Evolutionary conservation across 129 eudicot species (phyloP), one percentile per base, ranked within the genome.

Genomic region (Flaveria ramosissima): DNA sequence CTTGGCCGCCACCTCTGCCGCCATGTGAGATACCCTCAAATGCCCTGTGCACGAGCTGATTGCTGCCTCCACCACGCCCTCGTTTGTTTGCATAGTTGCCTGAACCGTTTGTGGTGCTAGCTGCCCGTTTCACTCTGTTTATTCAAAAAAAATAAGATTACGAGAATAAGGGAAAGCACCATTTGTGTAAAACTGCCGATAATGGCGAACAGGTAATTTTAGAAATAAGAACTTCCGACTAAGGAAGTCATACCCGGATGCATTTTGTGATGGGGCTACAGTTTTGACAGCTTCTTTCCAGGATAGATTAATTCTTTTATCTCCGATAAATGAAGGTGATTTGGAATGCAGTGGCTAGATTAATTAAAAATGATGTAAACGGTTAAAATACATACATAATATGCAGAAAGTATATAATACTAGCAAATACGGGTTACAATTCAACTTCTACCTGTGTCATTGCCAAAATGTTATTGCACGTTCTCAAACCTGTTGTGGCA

Each of bases 391-490:
- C 45, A 14, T 14, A 63, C 0, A 14, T 15, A 27, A 27, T 27
- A 30, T 63, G 15, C 66, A 48, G 69, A 77, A 39, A 77, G 50
- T 2, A 21, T 21, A 50, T 17, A 50, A 2, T 19, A 7, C 39
- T 39, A 32, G 4, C n/a, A 27, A 45, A 20, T 30, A 16, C 23
- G 12, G 45, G 45, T 30, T 62, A 30, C 6, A 19, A 47, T n/a
- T 12, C 43, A 70, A 21, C 55, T n/a, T 56, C 68, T 30, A 93
- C 98, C 90, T 90, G 92, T 41, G 91, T 87, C 97, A 93, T 93
- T 48, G 98, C 92, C 83, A 93, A 82, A 73, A 93, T 93, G 77
- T 93, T 93, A 71, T 93, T 93, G 92, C 98, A 93, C 17, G 96
- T 93, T 30, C 92, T 82, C 83, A 93, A 83, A 20, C 98, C 98